Evolutionary conservation across 441 rosid species (phyloP).

Genomic region (Geranium incanum): DNA sequence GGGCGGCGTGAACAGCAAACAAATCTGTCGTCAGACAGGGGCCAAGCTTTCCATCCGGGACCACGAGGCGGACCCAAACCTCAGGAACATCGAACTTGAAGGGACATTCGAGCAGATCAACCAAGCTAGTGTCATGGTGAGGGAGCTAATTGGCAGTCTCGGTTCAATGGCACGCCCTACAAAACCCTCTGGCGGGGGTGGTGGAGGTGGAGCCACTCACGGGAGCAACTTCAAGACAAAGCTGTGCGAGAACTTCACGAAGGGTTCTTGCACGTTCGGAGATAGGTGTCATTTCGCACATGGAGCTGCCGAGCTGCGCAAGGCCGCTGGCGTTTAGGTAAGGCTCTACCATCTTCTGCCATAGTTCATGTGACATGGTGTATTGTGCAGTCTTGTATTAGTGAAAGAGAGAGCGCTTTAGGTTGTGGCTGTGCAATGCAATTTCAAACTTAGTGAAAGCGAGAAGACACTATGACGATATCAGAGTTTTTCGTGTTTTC

Average conservation of each 20-base stretch:
- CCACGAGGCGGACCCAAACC: conserved; percentile 55
- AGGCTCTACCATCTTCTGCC: neutral
- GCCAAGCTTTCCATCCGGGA: conserved; percentile 62
- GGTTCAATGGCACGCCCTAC: conserved; percentile 25
- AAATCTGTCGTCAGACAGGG: conserved; percentile 69
- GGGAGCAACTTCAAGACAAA: conserved; percentile 50
- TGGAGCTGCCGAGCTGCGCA: conserved; percentile 50
- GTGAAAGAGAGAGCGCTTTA: conserved; percentile 14
- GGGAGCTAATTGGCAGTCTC: conserved; percentile 48
- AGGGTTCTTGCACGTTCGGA: conserved; percentile 53
- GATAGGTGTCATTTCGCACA: conserved; percentile 61
- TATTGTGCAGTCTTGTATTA: conserved; percentile 23
- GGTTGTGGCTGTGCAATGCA: conserved; percentile 20
- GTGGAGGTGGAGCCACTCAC: conserved; percentile 28
- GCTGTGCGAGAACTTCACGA: conserved; percentile 46
- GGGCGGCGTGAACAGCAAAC: conserved; percentile 67
- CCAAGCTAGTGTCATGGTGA: conserved; percentile 69
- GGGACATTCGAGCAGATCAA: conserved; percentile 75
- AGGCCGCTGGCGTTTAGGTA: conserved; percentile 29
- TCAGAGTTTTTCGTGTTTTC: conserved; percentile 12
- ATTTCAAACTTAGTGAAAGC: conserved; percentile 11
- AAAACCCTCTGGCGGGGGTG: conserved; percentile 26
- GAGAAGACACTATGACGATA: neutral
- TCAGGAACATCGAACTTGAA: conserved; percentile 70
- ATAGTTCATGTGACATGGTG: conserved; percentile 5